phyloP scores from a whole-genome alignment of 2,329 filamentous ascomycete genomes.

The Myriosclerotinia curreyana region DNA sequence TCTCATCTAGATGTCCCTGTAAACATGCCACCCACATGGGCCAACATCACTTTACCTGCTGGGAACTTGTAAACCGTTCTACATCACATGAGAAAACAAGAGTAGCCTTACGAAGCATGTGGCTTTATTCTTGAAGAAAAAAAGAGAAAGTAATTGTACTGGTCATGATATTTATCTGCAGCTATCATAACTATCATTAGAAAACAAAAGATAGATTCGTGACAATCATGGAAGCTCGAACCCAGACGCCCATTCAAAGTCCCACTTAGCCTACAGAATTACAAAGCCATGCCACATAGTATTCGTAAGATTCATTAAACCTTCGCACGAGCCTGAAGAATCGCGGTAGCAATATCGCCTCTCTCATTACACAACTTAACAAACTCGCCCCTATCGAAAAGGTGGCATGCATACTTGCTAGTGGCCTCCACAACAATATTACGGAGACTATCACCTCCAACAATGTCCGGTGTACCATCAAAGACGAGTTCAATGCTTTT shows the following conservation, averaged over 20 bases:
- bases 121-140: background rate
- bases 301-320: background rate
- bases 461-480: slow-evolving; percentile 22
- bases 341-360: slow-evolving; percentile 22
- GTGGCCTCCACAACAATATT: slow-evolving; percentile 9
- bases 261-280: background rate
- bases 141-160: background rate
- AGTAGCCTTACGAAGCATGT: no score
- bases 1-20: background rate
- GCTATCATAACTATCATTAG: background rate
- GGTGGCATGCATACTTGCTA: slow-evolving; percentile 5
- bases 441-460: slow-evolving; percentile 10
- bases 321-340: slow-evolving; percentile 4
- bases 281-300: background rate
- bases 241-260: background rate
- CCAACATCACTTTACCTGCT: background rate
- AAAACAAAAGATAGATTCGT: background rate
- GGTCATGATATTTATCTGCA: background rate
- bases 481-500: slow-evolving; percentile 24
- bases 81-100: no score
- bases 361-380: slow-evolving; percentile 20
- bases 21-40: background rate
- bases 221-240: background rate
- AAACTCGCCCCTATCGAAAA: slow-evolving; percentile 22
- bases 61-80: background rate